Percentiles rank a stretch among this genome's conserved stretches.
These are phyloP conservation scores for Yarrowia keelungensis DNA, from an alignment of 805 yeast species.

Conservation along the genomic window DNA sequence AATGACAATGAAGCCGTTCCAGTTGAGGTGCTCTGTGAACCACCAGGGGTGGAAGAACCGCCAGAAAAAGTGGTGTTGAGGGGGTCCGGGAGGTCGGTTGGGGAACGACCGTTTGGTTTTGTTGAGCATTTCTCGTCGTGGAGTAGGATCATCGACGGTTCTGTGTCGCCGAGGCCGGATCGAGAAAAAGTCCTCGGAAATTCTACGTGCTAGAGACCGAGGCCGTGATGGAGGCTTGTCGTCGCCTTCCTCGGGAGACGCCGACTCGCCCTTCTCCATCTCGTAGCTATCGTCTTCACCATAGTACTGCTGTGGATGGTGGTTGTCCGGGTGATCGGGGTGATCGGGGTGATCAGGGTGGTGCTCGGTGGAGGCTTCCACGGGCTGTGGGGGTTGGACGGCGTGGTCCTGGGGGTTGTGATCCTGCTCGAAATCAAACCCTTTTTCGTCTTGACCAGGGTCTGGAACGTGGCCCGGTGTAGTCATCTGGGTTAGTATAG, in stretches of 20 bases:
- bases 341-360: not conserved
- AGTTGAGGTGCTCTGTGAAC: slow-evolving; percentile 20
- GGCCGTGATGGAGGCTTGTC: not conserved
- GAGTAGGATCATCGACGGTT: slow-evolving; percentile 12
- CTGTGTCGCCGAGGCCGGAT: slow-evolving; percentile 13
- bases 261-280: slow-evolving; percentile 31
- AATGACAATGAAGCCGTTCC: slow-evolving; percentile 12
- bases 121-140: slow-evolving; percentile 27
- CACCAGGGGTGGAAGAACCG: slow-evolving; percentile 33
- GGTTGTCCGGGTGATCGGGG: not conserved
- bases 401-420: slow-evolving; percentile 19
- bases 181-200: slow-evolving; percentile 13
- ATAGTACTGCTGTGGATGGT: slow-evolving; percentile 25
- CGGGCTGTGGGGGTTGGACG: not conserved
- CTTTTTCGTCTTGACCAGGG: slow-evolving; percentile 26
- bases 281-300: slow-evolving; percentile 29
- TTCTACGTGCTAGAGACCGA: slow-evolving; percentile 24
- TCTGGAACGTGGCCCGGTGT: slow-evolving; percentile 29
- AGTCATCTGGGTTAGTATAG: slow-evolving; percentile 22
- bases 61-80: slow-evolving; percentile 1
- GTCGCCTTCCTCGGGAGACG: slow-evolving; percentile 16
- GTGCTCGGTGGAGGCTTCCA: not conserved
- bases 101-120: slow-evolving; percentile 20
- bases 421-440: slow-evolving; percentile 12
- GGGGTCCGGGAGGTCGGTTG: slow-evolving; percentile 29